Conservation (phyloP, 2,329 filamentous ascomycete species). For the Pyricularia sp. region DNA sequence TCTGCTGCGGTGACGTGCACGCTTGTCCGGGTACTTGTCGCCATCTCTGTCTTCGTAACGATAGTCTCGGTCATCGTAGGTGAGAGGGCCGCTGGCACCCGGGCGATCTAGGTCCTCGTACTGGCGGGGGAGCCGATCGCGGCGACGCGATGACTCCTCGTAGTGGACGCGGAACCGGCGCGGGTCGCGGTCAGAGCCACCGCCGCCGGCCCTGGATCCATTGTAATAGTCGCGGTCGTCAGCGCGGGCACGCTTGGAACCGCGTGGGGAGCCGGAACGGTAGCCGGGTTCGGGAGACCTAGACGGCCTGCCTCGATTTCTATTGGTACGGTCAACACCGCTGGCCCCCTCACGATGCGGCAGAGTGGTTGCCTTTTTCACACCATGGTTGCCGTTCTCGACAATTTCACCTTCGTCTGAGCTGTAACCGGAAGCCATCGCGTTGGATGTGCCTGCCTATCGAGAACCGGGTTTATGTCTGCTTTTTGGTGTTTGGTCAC, state of each 20-base stretch:
- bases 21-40: slow-evolving; percentile 20
- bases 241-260: slow-evolving; percentile 52
- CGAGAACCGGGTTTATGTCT: slow-evolving; percentile 5
- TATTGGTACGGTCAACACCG: slow-evolving; percentile 89
- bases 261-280: slow-evolving; percentile 51
- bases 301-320: slow-evolving; percentile 56
- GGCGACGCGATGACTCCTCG: slow-evolving; percentile 40
- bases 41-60: slow-evolving; percentile 37
- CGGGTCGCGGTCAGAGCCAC: slow-evolving; percentile 38
- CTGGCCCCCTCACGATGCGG: slow-evolving; percentile 56
- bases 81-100: slow-evolving; percentile 4
- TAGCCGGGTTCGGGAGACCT: slow-evolving; percentile 44
- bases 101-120: slow-evolving; percentile 51
- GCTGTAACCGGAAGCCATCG: slow-evolving; percentile 37
- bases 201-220: slow-evolving; percentile 7
- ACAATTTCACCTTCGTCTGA: slow-evolving; percentile 84
- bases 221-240: slow-evolving; percentile 47
- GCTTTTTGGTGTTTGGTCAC: background rate
- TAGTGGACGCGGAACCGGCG: slow-evolving; percentile 54
- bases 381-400: slow-evolving; percentile 54
- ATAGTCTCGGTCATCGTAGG: slow-evolving; percentile 15
- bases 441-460: slow-evolving; percentile 6
- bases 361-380: slow-evolving; percentile 78
- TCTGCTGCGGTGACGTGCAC: slow-evolving; percentile 40
- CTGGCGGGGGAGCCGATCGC: slow-evolving; percentile 36